These are phyloP conservation scores for Gleditsia sinensis DNA, from an alignment of 306 rosid genomes.

Conservation along the genomic window DNA sequence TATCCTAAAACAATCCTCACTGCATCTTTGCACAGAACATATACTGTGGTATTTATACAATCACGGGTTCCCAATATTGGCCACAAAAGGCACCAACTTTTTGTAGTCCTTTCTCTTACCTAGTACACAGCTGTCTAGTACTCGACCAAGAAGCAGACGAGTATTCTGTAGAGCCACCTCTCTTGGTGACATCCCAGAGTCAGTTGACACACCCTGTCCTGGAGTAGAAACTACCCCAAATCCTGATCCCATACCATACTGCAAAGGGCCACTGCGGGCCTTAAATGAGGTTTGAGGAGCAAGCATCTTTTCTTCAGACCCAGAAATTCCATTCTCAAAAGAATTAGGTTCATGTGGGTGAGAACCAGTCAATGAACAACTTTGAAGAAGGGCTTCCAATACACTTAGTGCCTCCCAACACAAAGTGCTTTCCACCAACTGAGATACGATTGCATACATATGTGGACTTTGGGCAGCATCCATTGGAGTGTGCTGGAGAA, in stretches of 20 bases:
- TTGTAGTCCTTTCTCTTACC: constrained; percentile 89
- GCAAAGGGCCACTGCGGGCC: constrained; percentile 96
- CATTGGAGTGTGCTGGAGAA: constrained; percentile 97
- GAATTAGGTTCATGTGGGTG: constrained; percentile 71
- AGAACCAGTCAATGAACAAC: constrained; percentile 87
- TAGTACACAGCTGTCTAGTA: constrained; percentile 74
- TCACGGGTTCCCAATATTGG: constrained; percentile 75
- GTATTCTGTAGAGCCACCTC: constrained; percentile 93
- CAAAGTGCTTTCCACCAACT: constrained; percentile 93
- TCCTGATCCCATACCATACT: constrained; percentile 62
- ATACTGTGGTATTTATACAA: constrained; percentile 30
- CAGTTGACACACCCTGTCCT: constrained; percentile 50
- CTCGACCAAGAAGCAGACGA: constrained; percentile 85
- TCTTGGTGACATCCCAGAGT: constrained; percentile 65
- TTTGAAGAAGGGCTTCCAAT: constrained; percentile 94
- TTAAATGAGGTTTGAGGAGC: constrained; percentile 88
- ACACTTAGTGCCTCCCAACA: constrained; percentile 99
- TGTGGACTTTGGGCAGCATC: constrained; percentile 99
- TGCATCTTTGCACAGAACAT: constrained; percentile 30
- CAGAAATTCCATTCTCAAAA: constrained; percentile 74
- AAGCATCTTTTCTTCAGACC: constrained; percentile 71
- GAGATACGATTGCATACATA: constrained; percentile 93
- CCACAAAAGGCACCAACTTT: constrained; percentile 88
- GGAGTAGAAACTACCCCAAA: constrained; percentile 40
- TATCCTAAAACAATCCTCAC: constrained; percentile 38